A percentile compares a stretch with the other conserved stretches of the same genome.
Conservation (phyloP, 345 rosid genomes). For the Trapa incisa region DNA sequence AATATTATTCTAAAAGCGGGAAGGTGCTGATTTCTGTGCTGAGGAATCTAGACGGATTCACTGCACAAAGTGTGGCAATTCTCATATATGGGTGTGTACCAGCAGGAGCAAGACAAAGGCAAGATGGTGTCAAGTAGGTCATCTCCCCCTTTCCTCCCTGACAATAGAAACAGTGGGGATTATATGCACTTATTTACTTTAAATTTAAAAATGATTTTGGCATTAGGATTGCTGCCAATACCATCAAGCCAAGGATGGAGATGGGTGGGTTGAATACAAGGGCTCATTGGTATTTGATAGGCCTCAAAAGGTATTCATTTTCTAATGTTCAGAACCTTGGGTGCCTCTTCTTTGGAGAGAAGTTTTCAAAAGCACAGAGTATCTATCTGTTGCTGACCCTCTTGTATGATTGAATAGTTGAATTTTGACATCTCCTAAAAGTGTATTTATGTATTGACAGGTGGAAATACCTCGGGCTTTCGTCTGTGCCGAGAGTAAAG, state of each 20-base stretch:
- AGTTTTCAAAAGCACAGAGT: neutral
- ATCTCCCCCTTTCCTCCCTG: neutral
- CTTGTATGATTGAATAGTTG: neutral
- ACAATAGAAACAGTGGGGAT: neutral
- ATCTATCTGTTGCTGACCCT: neutral
- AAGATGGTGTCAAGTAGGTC: conserved; percentile 92
- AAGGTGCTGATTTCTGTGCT: conserved; percentile 42
- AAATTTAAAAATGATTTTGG: conserved; percentile 8
- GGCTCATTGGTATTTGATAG: conserved; percentile 75
- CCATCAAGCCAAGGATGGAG: conserved; percentile 99
- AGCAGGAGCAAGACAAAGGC: conserved; percentile 73
- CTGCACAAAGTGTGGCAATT: conserved; percentile 83
- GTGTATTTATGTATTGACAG: conserved; percentile 25
- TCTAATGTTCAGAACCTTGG: neutral
- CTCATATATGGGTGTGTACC: conserved; percentile 95
- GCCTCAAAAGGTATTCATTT: conserved; percentile 53
- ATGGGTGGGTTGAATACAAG: conserved; percentile 97
- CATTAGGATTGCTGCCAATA: conserved; percentile 86
- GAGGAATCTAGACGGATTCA: conserved; percentile 97
- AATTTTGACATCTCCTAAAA: conserved; percentile 5
- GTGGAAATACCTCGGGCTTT: conserved; percentile 95
- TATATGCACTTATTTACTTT: conserved; percentile 3
- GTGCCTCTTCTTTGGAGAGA: too few relatives aligned
- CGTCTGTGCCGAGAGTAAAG: conserved; percentile 98
- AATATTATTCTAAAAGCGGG: conserved; percentile 25